Evolutionary conservation across 1,284 basidiomycete genomes (phyloP), one percentile per base, ranked within the genome.

Genomic region (Porphyrellus sp.): DNA sequence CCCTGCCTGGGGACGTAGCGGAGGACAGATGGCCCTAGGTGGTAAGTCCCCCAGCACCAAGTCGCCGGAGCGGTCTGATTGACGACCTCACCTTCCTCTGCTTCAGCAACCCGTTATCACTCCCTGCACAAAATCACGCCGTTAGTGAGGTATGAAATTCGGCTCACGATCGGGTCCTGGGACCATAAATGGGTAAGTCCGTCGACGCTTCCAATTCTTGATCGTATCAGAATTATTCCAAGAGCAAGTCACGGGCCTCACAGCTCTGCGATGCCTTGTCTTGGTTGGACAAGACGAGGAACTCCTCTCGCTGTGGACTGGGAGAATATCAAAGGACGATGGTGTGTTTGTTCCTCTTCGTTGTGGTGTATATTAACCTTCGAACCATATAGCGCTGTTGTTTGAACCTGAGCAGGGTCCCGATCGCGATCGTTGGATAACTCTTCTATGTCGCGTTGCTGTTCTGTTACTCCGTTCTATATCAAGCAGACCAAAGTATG

Each of bases 111-210:
- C 0, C 83, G 91, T 65, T 91, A 80, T 66, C 74, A 80, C 56
- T 93, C 87, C 70, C 70, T 91, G 44, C 81, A 82, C 40, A 91
- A 94, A 72, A 91, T 94, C 39, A 84, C 90, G 0, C 82, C 91
- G 43, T 73, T 89, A 15, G 65, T 78, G 2, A 68, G 70, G 8
- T 94, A 91, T 62, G 82, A 91, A 67, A 79, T 93, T 31, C 78
- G 87, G 49, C 69, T 82, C n/a, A 75, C 70, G 28, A 70, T 89
- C 16, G 85, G 74, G 5, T 77, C 82, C 4, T 94, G 90, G 89
- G 91, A 92, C 54, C 75, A 85, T 46, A 94, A 94, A 80, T 93
- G 91, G 91, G 87, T 91, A 58, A 44, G 58, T 46, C 25, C 4
- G 4, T 27, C 20, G 12, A 39, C 11, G 13, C 33, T 33, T 44